Percentiles rank a stretch among this genome's conserved stretches.
Evolutionary conservation across 1,284 basidiomycete species (phyloP).

Genomic region (Rhodotorula mucilaginosa): DNA sequence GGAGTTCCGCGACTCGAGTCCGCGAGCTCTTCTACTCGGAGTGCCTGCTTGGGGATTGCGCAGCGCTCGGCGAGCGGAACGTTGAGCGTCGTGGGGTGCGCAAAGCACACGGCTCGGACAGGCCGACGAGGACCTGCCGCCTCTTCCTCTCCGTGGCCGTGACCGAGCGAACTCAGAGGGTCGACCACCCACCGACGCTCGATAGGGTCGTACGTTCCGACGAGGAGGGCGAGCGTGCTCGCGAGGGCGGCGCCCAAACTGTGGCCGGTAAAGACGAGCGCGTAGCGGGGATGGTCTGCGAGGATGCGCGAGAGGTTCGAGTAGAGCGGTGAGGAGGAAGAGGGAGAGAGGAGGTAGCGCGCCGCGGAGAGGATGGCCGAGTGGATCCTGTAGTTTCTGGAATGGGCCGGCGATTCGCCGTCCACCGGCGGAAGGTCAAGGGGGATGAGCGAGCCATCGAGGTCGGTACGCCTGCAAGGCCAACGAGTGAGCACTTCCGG

Average conservation of each 20-base stretch:
- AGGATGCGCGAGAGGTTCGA: conserved; percentile 21
- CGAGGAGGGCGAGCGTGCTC: conserved; percentile 28
- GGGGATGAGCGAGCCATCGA: conserved; percentile 29
- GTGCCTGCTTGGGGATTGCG: conserved; percentile 16
- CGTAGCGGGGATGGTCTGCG: conserved; percentile 27
- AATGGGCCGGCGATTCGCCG: background rate
- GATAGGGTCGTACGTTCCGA: conserved; percentile 12
- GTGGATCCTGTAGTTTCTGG: conserved; percentile 22
- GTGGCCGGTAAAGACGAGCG: conserved; percentile 36
- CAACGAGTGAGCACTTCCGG: background rate
- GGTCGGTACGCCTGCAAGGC: conserved; percentile 27
- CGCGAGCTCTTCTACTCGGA: background rate
- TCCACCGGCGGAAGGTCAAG: conserved; percentile 3
- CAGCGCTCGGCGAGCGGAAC: conserved; percentile 20
- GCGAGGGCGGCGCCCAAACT: conserved; percentile 36
- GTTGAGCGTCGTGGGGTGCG: conserved; percentile 37
- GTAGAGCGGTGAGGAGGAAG: conserved; percentile 14
- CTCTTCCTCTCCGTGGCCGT: too few species aligned
- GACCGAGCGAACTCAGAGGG: background rate
- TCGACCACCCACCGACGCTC: background rate
- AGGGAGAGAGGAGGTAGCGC: conserved; percentile 21
- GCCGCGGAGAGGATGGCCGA: conserved; percentile 32
- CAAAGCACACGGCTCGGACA: conserved; percentile 32
- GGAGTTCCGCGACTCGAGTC: conserved; percentile 1
- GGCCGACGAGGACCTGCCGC: conserved; percentile 5